phyloP scores from a whole-genome alignment of 148 eudicot species.

The Hydrangea macrophylla region DNA sequence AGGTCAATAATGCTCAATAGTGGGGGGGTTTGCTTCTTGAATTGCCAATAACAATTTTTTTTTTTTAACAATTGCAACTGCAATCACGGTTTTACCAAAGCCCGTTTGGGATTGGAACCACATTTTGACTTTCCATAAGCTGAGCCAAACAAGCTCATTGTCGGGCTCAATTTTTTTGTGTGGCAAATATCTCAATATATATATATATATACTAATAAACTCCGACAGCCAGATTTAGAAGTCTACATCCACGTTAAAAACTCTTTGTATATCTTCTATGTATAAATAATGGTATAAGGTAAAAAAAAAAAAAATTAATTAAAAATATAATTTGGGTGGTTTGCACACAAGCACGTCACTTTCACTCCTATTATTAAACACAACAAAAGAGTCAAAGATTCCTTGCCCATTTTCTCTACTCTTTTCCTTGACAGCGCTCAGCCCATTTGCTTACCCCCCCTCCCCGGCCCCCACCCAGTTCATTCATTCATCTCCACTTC shows the following conservation, averaged over 20 bases:
- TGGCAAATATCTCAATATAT: no score
- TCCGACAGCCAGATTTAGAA: not conserved
- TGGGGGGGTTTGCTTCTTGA: no score
- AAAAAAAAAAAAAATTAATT: not conserved
- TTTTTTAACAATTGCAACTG: no score
- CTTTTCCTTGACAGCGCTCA: slow-evolving; percentile 42
- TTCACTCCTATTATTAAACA: not conserved
- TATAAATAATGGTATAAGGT: not conserved
- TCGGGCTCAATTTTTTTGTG: no score
- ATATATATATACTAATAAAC: no score
- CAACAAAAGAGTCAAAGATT: slow-evolving; percentile 50
- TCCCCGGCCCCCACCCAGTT: not conserved
- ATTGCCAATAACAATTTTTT: no score
- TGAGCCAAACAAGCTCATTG: no score
- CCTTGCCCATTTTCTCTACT: slow-evolving; percentile 41
- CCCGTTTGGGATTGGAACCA: no score
- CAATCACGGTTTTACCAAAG: no score
- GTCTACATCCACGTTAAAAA: not conserved
- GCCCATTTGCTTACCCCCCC: slow-evolving; percentile 10
- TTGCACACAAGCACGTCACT: not conserved
- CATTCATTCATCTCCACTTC: not conserved
- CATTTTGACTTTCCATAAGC: no score
- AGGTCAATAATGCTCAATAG: no score
- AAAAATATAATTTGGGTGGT: not conserved
- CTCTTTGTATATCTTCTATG: not conserved